Percentiles rank a stretch among this genome's conserved stretches.
phyloP scores from a whole-genome alignment of 208 protist genomes.

The Trichomonas vaginalis region DNA sequence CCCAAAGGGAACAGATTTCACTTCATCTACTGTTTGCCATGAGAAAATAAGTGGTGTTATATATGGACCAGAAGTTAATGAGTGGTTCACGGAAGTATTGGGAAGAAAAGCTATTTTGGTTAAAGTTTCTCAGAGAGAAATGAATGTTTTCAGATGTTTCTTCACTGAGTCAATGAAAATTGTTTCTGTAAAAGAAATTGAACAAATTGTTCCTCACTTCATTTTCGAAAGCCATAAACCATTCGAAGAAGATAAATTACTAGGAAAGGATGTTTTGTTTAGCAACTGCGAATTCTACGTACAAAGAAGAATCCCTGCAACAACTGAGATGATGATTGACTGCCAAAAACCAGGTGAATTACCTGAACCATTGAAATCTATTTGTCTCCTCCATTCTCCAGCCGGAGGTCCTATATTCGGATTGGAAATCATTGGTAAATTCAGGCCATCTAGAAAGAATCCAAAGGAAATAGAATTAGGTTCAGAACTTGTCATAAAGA shows the following conservation, averaged over 20 bases:
- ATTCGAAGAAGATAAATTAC: neutral
- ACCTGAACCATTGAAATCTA: neutral
- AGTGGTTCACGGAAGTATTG: neutral
- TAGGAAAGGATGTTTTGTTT: neutral
- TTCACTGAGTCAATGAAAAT: neutral
- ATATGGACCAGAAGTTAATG: neutral
- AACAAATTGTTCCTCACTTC: neutral
- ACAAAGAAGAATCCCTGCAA: neutral
- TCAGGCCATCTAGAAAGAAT: neutral
- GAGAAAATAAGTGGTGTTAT: neutral
- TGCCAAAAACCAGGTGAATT: neutral
- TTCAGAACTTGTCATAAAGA: neutral
- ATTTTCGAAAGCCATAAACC: neutral
- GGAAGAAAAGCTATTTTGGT: neutral
- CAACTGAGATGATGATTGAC: neutral
- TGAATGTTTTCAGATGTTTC: neutral
- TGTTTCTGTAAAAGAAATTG: neutral
- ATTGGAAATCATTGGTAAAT: neutral
- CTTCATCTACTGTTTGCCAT: neutral
- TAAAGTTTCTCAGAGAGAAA: neutral
- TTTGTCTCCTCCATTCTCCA: neutral
- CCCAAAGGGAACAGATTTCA: neutral
- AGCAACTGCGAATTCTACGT: neutral
- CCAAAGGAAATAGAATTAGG: neutral
- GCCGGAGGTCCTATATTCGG: neutral